Percentiles rank a stretch among this genome's conserved stretches.
These are phyloP conservation scores for Hypholoma fasciculare DNA, from an alignment of 768 basidiomycete species.

Conservation along the genomic window DNA sequence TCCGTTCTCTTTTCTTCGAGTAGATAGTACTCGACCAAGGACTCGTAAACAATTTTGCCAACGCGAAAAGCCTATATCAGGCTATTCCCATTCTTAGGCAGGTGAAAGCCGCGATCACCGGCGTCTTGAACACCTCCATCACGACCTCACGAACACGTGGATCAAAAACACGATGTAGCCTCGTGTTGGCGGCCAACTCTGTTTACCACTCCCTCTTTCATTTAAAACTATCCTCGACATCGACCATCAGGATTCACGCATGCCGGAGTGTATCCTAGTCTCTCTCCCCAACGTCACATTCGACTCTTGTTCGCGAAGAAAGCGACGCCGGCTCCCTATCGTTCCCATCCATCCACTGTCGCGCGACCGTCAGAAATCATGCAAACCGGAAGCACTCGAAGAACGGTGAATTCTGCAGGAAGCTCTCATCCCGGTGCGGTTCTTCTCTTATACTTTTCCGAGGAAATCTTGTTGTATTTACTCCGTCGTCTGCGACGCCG, in stretches of 20 bases:
- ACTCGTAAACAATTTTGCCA: no score
- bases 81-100: neutral
- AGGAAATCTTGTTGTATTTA: neutral
- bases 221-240: slow-evolving; percentile 14
- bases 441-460: slow-evolving; percentile 1
- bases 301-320: slow-evolving; percentile 12
- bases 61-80: neutral
- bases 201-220: slow-evolving; percentile 21
- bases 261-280: slow-evolving; percentile 31
- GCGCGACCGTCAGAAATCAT: slow-evolving; percentile 13
- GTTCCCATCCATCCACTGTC: slow-evolving; percentile 13
- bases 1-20: no score
- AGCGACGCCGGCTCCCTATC: slow-evolving; percentile 14
- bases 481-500: neutral
- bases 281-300: slow-evolving; percentile 16
- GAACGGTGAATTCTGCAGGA: neutral
- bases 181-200: slow-evolving; percentile 31
- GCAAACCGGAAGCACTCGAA: slow-evolving; percentile 10
- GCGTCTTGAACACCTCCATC: slow-evolving; percentile 15
- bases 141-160: slow-evolving; percentile 26
- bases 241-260: slow-evolving; percentile 22
- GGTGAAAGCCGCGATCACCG: slow-evolving; percentile 7
- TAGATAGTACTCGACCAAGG: no score
- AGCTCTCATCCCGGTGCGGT: slow-evolving; percentile 18
- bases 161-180: slow-evolving; percentile 39